A percentile compares a stretch with the other conserved stretches of the same genome.
phyloP scores from a whole-genome alignment of 805 yeast genomes.

The Monosporozyma aquatica region DNA sequence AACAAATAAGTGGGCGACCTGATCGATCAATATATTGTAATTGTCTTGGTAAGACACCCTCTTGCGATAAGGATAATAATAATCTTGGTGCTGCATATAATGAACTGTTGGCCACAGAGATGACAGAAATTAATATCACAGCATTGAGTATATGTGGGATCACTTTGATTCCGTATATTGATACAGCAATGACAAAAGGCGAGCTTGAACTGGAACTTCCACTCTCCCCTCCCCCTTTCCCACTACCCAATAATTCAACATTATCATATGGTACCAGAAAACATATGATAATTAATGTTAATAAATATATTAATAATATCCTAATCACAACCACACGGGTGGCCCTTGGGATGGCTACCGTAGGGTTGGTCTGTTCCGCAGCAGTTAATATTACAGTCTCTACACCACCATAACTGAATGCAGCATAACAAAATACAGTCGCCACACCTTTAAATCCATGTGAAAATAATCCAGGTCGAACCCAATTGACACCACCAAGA shows the following conservation, averaged over 20 bases:
- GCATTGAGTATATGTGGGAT: conserved; percentile 47
- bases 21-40: conserved; percentile 39
- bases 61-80: conserved; percentile 42
- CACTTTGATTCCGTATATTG: conserved; percentile 34
- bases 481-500: conserved; percentile 39
- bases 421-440: conserved; percentile 59
- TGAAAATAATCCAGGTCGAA: conserved; percentile 45
- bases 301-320: conserved; percentile 48
- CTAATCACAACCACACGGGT: conserved; percentile 50
- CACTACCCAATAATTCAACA: conserved; percentile 37
- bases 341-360: conserved; percentile 53
- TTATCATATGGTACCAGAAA: conserved; percentile 65
- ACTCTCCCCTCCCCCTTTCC: conserved; percentile 35
- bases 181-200: conserved; percentile 43
- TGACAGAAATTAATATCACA: conserved; percentile 47
- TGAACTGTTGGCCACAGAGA: conserved; percentile 54
- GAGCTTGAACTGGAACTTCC: conserved; percentile 33
- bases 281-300: conserved; percentile 47
- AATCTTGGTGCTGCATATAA: conserved; percentile 54
- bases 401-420: conserved; percentile 63
- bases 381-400: conserved; percentile 63
- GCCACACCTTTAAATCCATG: conserved; percentile 53
- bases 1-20: conserved; percentile 50
- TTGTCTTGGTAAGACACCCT: conserved; percentile 42
- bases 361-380: conserved; percentile 46